A percentile compares a stretch with the other conserved stretches of the same genome.
Conservation (phyloP, 139 green algal species). For the Chlorella sp. region DNA sequence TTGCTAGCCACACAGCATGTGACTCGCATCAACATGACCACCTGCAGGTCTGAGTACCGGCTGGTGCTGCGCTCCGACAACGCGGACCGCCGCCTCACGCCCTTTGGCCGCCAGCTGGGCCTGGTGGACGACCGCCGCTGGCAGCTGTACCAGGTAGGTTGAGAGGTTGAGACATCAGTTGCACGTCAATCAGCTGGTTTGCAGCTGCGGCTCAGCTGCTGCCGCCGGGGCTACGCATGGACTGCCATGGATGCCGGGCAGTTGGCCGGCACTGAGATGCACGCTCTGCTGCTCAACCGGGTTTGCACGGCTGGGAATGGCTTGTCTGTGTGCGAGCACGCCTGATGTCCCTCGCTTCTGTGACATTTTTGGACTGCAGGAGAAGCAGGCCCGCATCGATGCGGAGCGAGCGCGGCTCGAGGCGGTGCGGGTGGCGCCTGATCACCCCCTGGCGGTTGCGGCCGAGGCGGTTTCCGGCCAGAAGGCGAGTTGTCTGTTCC, state of each 20-base stretch:
- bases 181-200: no score
- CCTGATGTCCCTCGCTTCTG: no score
- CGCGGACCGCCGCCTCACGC: conserved; percentile 92
- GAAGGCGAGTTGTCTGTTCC: neutral
- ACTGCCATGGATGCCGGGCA: no score
- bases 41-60: conserved; percentile 86
- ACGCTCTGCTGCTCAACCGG: no score
- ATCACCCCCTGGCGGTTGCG: conserved; percentile 47
- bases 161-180: no score
- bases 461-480: conserved; percentile 69
- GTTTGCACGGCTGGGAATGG: no score
- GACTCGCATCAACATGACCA: neutral
- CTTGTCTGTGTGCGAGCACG: no score
- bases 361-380: no score
- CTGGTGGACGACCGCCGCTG: conserved; percentile 87
- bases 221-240: no score
- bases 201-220: no score
- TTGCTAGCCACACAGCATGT: neutral
- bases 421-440: conserved; percentile 53
- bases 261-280: no score
- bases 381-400: conserved; percentile 64
- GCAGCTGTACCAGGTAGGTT: conserved; percentile 60
- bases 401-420: conserved; percentile 77
- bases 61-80: conserved; percentile 96
- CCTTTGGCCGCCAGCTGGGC: conserved; percentile 84